Evolutionary conservation across 2,329 filamentous ascomycete species (phyloP), one percentile per base, ranked within the genome.

Genomic region (Dichotomopilus funicola): DNA sequence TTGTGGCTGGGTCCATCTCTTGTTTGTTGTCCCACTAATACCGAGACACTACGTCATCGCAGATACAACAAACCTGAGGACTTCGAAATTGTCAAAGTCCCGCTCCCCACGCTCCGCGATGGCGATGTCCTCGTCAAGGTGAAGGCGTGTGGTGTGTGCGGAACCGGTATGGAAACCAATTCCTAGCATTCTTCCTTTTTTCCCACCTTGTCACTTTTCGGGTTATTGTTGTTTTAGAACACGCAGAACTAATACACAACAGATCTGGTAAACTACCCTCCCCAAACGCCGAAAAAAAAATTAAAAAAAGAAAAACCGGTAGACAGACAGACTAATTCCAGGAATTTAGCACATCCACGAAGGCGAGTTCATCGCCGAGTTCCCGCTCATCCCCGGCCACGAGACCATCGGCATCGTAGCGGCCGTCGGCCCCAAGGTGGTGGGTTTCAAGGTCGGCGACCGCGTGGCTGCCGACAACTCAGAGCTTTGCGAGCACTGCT

Each of bases 401-500:
- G 85, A 88, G 68, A 86, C 84, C 38, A 81, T 85, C 42, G 85
- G 85, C 62, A 78, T 82, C 38, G 76, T 88, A 54, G 84, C 80
- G 36, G 81, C 76, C 10, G 66, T 81, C 41, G 80, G 80, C 48
- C 75, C 56, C 41, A 77, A 81, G 61, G 82, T 86, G 60, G 80
- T 78, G 62, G 77, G 74, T 44, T 82, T 87, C 70, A 65, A 76
- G 49, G 65, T 87, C 54, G 83, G 83, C 53, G 82, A 86, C 64
- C 79, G 82, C 47, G 83, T 88, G 37, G 81, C 80, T 55, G 82
- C 79, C 38, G 81, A 83, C 64, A 83, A 84, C 68, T 80, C 80
- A 12, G 80, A 88, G 68, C 78, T 87, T 44, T 89, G 86, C 70
- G 81, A 80, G 49, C 79, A 85, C 69, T 89, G 86, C 73, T 87